Percentiles rank a stretch among this genome's conserved stretches.
phyloP scores from a whole-genome alignment of 2,329 filamentous ascomycete species.

The Talaromyces sp. region DNA sequence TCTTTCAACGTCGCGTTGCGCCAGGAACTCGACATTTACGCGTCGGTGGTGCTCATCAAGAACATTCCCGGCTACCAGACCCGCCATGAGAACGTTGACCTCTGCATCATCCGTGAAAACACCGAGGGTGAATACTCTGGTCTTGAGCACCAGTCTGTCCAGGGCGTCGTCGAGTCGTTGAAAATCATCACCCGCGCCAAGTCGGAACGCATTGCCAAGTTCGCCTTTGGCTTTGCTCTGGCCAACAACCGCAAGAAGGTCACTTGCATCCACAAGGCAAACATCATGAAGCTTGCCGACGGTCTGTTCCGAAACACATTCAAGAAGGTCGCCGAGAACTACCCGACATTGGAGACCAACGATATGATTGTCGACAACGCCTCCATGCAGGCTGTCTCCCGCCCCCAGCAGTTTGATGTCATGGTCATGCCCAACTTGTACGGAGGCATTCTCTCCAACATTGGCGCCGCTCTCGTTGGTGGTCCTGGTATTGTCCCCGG shows the following conservation, averaged over 20 bases:
- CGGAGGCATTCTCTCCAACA: slow-evolving; percentile 98
- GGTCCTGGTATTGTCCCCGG: slow-evolving; percentile 95
- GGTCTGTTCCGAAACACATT: slow-evolving; percentile 98
- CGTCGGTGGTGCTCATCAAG: slow-evolving; percentile 96
- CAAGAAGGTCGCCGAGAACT: slow-evolving; percentile 87
- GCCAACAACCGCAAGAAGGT: slow-evolving; percentile 99
- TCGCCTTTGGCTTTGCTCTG: slow-evolving; percentile 94
- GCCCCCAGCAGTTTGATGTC: slow-evolving; percentile 97
- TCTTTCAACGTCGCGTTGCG: slow-evolving; percentile 99
- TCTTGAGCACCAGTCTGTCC: slow-evolving; percentile 95
- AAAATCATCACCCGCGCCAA: slow-evolving; percentile 99
- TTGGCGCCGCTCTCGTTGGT: slow-evolving; percentile 92
- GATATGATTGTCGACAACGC: slow-evolving; percentile 99
- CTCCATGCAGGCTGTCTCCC: slow-evolving; percentile 96
- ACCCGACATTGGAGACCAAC: slow-evolving; percentile 89
- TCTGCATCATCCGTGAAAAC: slow-evolving; percentile 99
- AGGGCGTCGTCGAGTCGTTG: slow-evolving; percentile 94
- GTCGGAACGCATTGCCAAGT: slow-evolving; percentile 98
- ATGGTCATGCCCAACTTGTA: slow-evolving; percentile 99
- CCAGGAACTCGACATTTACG: slow-evolving; percentile 99
- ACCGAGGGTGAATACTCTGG: slow-evolving; percentile 99
- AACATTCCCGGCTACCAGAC: slow-evolving; percentile 99
- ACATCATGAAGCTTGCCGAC: slow-evolving; percentile 99
- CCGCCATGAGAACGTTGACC: slow-evolving; percentile 92
- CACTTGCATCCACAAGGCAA: slow-evolving; percentile 99